A percentile compares a stretch with the other conserved stretches of the same genome.
phyloP scores from a whole-genome alignment of 2,329 filamentous ascomycete species.

The Claviceps cyperi region DNA sequence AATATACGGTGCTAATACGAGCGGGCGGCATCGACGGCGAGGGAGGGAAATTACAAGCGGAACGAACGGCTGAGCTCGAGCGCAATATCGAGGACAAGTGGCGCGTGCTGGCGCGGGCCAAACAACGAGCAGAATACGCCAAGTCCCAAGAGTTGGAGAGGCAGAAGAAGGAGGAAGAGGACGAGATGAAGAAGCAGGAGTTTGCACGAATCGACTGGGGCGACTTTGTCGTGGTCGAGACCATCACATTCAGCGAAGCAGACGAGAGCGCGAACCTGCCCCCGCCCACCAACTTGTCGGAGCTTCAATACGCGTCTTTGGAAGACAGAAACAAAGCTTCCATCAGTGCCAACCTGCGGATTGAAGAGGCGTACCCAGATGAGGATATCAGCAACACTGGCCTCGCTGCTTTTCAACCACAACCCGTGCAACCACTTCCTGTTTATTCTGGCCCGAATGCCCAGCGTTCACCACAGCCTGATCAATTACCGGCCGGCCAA shows the following conservation, averaged over 20 bases:
- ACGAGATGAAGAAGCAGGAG: constrained; percentile 60
- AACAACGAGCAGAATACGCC: constrained; percentile 73
- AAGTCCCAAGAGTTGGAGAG: constrained; percentile 77
- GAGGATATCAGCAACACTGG: constrained; percentile 39
- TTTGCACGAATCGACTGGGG: constrained; percentile 94
- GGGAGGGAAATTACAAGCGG: constrained; percentile 53
- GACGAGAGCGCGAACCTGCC: constrained; percentile 81
- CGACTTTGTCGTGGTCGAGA: constrained; percentile 92
- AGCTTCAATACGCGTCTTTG: constrained; percentile 84
- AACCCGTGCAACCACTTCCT: constrained; percentile 27
- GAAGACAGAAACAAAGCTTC: constrained; percentile 91
- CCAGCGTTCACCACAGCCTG: constrained; percentile 22
- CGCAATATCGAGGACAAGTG: constrained; percentile 67
- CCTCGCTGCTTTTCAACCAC: constrained; percentile 23
- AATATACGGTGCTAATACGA: constrained; percentile 71
- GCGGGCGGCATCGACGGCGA: constrained; percentile 52
- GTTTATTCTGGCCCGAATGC: constrained; percentile 28
- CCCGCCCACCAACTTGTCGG: constrained; percentile 75
- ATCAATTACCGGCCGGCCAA: constrained; percentile 25
- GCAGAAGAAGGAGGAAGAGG: constrained; percentile 75
- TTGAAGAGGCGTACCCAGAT: constrained; percentile 91
- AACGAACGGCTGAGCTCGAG: constrained; percentile 58
- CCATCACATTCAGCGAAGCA: constrained; percentile 76
- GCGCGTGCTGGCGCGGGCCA: constrained; percentile 64
- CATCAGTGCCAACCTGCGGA: constrained; percentile 64